Conservation (phyloP, 2,329 filamentous ascomycete species). For the Colletotrichum lentis region DNA sequence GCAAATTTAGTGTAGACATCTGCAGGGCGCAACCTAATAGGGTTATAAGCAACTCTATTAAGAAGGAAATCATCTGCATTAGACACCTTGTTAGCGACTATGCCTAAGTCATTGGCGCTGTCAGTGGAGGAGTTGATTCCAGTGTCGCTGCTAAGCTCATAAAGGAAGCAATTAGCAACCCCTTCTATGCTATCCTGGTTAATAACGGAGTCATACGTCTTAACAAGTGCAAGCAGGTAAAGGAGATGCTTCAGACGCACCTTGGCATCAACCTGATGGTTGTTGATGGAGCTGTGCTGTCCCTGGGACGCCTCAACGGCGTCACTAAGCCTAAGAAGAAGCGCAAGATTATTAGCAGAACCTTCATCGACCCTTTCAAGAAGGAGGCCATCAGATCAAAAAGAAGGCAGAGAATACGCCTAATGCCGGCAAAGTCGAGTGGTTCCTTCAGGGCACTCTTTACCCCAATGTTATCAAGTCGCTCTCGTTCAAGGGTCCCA, state of each 20-base stretch:
- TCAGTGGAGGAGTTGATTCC: slow-evolving; percentile 79
- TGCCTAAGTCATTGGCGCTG: slow-evolving; percentile 75
- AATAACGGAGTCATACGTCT: slow-evolving; percentile 85
- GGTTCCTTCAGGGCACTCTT: slow-evolving; percentile 74
- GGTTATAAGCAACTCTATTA: slow-evolving; percentile 85
- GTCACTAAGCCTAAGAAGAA: slow-evolving; percentile 84
- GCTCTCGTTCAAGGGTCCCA: slow-evolving; percentile 6
- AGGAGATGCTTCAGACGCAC: slow-evolving; percentile 78
- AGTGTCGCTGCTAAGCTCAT: slow-evolving; percentile 89
- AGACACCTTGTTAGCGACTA: slow-evolving; percentile 80
- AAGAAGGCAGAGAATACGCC: slow-evolving; percentile 71
- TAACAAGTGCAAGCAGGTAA: slow-evolving; percentile 83
- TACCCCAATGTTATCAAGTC: slow-evolving; percentile 41
- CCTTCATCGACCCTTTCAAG: slow-evolving; percentile 51
- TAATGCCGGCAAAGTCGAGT: slow-evolving; percentile 79
- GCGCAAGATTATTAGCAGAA: slow-evolving; percentile 87
- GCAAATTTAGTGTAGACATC: slow-evolving; percentile 86
- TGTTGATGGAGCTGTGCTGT: slow-evolving; percentile 78
- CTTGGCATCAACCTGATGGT: slow-evolving; percentile 92
- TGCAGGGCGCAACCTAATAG: slow-evolving; percentile 80
- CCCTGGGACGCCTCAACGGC: slow-evolving; percentile 79
- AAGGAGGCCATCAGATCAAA: slow-evolving; percentile 76
- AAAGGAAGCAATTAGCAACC: slow-evolving; percentile 79
- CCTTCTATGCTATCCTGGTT: slow-evolving; percentile 85
- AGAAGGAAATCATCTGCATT: slow-evolving; percentile 83